phyloP scores from a whole-genome alignment of 257 asterid species.

The Ocimum tenuiflorum region DNA sequence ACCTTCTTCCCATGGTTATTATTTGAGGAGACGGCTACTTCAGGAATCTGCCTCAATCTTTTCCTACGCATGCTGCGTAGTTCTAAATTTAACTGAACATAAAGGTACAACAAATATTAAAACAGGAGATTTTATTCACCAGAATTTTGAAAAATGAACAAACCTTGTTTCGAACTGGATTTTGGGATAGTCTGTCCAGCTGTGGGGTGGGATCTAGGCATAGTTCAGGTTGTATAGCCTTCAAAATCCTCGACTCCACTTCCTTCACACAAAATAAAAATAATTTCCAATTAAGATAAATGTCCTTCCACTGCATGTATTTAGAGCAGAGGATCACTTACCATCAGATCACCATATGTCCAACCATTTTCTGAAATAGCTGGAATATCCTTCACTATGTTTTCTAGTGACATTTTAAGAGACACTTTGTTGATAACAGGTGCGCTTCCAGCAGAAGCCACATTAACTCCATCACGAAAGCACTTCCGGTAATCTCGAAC shows the following conservation, averaged over 20 bases:
- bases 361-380: conserved; percentile 68
- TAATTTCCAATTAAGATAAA: conserved; percentile 18
- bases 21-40: conserved; percentile 43
- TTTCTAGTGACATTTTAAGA: conserved; percentile 85
- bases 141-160: not conserved
- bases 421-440: conserved; percentile 55
- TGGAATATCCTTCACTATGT: conserved; percentile 90
- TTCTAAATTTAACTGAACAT: conserved; percentile 66
- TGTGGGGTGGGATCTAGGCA: conserved; percentile 71
- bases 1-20: conserved; percentile 57
- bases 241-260: conserved; percentile 89
- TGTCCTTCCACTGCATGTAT: conserved; percentile 4
- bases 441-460: conserved; percentile 38
- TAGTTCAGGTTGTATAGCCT: conserved; percentile 87
- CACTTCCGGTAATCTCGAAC: conserved; percentile 81
- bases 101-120: conserved; percentile 11
- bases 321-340: conserved; percentile 34
- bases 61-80: conserved; percentile 61
- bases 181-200: conserved; percentile 53
- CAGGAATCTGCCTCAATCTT: conserved; percentile 59
- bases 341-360: conserved; percentile 99
- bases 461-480: conserved; percentile 42
- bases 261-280: conserved; percentile 55
- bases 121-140: not conserved
- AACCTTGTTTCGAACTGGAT: conserved; percentile 54